Base-by-base conservation (phyloP, 768 basidiomycete species). In the Pisolithus sp. region DNA sequence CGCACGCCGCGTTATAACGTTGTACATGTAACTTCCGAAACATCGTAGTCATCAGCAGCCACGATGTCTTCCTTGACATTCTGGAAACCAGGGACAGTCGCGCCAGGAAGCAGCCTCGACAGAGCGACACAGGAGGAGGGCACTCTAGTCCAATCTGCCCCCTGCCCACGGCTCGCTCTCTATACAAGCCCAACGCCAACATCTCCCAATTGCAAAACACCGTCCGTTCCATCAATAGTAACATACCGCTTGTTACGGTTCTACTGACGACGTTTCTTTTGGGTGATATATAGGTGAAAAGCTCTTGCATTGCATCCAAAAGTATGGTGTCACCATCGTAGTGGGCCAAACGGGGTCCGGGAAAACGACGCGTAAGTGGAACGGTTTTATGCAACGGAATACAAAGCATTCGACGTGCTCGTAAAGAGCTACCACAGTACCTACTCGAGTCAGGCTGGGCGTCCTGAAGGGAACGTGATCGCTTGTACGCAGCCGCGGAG, bases 281-380 rank as follows among this genome's bases (percentile, higher is more conserved):
- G 26, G 5, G 26, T 26, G 26, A 26, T 26, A 26, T 6, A 26
- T 64, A 94, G 92, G 83, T 48, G 77, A 90, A 42, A 85, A 83
- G 54, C 72, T 98, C 3, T 69, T 98, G 7, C 88, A 90, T 61
- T 84, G 85, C 52, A 69, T 97, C 23, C 95, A 98, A 70, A 83
- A 79, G 49, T 78, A 86, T 62, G 86, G 86, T 4, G 86, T 93
- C 8, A 77, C 85, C 2, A 90, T 97, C 46, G 84, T 98, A 5
- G 89, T 95, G 8, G 95, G 89, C 8, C 89, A 97, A 62, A 98
- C 96, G 0, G 96, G 96, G 3, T 96, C 90, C 53, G 96, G 96
- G 43, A 98, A 99, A 72, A 95, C 93, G 7, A 99, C 95, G 57
- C 95, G 93, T 95, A 57, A 66, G 88, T 76, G 28, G 41, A 34